A percentile compares a stretch with the other conserved stretches of the same genome.
Evolutionary conservation across 2,329 filamentous ascomycete species (phyloP).

Genomic region (Penicillium sclerotigenum): DNA sequence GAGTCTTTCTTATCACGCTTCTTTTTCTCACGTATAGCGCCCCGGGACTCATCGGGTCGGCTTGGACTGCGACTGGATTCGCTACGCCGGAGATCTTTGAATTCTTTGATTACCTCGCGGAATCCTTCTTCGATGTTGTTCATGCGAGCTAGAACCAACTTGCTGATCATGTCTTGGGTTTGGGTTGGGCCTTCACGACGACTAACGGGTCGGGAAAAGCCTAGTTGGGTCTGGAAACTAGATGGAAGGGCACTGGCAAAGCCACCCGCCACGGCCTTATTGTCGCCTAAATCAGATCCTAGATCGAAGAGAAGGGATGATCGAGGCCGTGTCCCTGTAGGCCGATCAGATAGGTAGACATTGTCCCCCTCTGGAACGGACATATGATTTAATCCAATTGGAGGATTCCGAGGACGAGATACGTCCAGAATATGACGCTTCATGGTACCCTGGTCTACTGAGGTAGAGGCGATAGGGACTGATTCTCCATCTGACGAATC

Average conservation of each 20-base stretch:
- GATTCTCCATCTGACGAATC: conserved; percentile 33
- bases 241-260: conserved; percentile 64
- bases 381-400: conserved; percentile 52
- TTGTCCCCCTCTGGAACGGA: conserved; percentile 56
- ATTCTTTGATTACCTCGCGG: conserved; percentile 77
- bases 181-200: conserved; percentile 46
- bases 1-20: conserved; percentile 28
- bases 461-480: conserved; percentile 38
- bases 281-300: conserved; percentile 69
- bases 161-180: conserved; percentile 70
- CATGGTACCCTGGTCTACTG: conserved; percentile 42
- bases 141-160: conserved; percentile 84
- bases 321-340: conserved; percentile 39
- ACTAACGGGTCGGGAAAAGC: conserved; percentile 64
- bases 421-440: conserved; percentile 37
- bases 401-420: conserved; percentile 56
- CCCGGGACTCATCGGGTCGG: conserved; percentile 26
- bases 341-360: conserved; percentile 49
- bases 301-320: conserved; percentile 71
- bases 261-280: conserved; percentile 58
- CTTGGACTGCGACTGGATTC: conserved; percentile 32
- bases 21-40: conserved; percentile 25
- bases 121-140: conserved; percentile 90
- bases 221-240: conserved; percentile 79
- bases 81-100: conserved; percentile 60